These are phyloP conservation scores for Leccinum rimulosum DNA, from an alignment of 768 basidiomycete species.

Conservation along the genomic window DNA sequence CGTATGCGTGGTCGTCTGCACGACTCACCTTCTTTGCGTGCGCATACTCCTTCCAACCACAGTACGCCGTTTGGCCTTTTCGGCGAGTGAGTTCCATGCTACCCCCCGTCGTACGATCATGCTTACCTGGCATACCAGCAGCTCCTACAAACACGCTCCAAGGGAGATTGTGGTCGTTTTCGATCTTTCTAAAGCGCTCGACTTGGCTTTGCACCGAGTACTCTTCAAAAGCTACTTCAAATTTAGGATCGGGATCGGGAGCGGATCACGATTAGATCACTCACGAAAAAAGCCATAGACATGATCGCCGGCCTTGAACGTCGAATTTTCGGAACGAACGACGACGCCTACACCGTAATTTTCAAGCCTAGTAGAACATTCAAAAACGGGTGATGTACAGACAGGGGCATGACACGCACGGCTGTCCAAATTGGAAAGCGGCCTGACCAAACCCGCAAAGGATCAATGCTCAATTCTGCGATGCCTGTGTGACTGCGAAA, in stretches of 20 bases:
- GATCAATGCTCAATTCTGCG: not conserved
- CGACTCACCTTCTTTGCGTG: conserved; percentile 25
- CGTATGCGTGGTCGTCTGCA: no score
- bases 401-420: conserved; percentile 4
- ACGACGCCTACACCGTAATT: conserved; percentile 42
- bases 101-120: conserved; percentile 4
- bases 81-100: not conserved
- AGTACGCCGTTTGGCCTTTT: conserved; percentile 28
- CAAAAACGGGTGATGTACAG: not conserved
- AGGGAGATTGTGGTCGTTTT: conserved; percentile 29
- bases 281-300: conserved; percentile 27
- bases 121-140: conserved; percentile 30
- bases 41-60: conserved; percentile 18
- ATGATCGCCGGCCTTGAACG: conserved; percentile 5
- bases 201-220: conserved; percentile 5
- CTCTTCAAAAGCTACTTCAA: conserved; percentile 30
- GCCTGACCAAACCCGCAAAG: not conserved
- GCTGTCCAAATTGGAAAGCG: conserved; percentile 14
- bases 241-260: conserved; percentile 40
- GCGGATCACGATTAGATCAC: conserved; percentile 35
- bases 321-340: conserved; percentile 12
- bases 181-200: conserved; percentile 10
- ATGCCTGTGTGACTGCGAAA: not conserved
- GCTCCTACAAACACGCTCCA: conserved; percentile 32
- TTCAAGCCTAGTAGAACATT: conserved; percentile 1